Base-by-base conservation (phyloP, 2,329 filamentous ascomycete genomes). In the Cladosporium sp. region DNA sequence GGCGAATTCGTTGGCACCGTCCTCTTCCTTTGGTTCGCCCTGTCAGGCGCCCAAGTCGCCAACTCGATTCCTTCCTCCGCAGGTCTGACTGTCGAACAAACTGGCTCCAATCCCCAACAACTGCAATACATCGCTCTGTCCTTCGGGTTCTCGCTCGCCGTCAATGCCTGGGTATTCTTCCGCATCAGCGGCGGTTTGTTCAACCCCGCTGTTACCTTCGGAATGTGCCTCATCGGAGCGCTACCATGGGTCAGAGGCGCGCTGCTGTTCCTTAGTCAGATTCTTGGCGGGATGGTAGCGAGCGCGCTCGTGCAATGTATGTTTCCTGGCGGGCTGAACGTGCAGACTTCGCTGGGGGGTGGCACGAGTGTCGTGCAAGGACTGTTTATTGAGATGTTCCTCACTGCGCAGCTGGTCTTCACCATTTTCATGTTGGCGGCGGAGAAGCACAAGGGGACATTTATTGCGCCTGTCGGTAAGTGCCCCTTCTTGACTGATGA, bases 11-110 rank as follows among this genome's bases (percentile, higher is more conserved):
- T 77, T 7, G 76, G 76, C 25, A 78, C 76, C 0, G 73, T 74
- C 7, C 72, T 78, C 60, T 78, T 79, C 56, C 69, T 79, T 34
- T 78, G 73, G 69, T 76, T 79, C 55, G 76, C 76, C 15, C 73
- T 79, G 40, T 68, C 70, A 1, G 76, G 75, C 5, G 75, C 76
- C 1, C 76, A 78, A 57, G 75, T 77, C n/a, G 76, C 76, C 20
- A 78, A 78, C 63, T 74, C 67, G 63, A 64, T 71, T 52, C 60
- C 68, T 47, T 64, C 63, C 7, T 67, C 65, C 3, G 60, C 63
- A 12, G 66, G 66, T 38, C 67, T 69, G 59, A 59, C 70, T 1
- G 65, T 68, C 15, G 60, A 58, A n/a, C 52, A 72, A 36, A 62
- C 62, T 5, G 70, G 68, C 20, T 67, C 65, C 34, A 75, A 74